A percentile compares a stretch with the other conserved stretches of the same genome.
Conservation (phyloP, 1,139 yeast genomes). For the Williopsis jadinii region DNA sequence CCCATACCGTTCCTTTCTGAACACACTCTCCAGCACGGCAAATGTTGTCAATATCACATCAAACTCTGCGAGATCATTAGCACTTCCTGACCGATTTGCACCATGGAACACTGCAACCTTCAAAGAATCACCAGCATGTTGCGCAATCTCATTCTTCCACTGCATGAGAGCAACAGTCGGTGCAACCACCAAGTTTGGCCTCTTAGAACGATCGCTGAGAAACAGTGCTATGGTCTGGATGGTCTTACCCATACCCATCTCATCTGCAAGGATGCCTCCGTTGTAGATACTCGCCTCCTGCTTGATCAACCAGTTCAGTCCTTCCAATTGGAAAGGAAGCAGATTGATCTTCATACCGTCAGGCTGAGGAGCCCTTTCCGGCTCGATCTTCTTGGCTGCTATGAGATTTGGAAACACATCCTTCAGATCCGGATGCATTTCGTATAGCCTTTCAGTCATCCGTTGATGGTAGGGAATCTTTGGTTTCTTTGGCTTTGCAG, state of each 20-base stretch:
- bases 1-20: conserved; percentile 76
- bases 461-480: conserved; percentile 64
- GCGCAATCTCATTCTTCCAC: conserved; percentile 90
- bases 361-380: conserved; percentile 70
- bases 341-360: conserved; percentile 64
- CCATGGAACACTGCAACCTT: conserved; percentile 79
- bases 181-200: conserved; percentile 86
- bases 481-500: conserved; percentile 35
- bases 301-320: conserved; percentile 76
- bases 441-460: conserved; percentile 57
- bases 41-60: conserved; percentile 90
- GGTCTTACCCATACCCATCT: conserved; percentile 99
- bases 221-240: conserved; percentile 88
- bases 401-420: conserved; percentile 65
- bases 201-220: conserved; percentile 55
- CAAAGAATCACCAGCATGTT: conserved; percentile 67
- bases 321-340: conserved; percentile 90
- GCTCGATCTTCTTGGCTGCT: conserved; percentile 39
- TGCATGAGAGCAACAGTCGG: conserved; percentile 98
- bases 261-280: conserved; percentile 97
- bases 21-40: conserved; percentile 84
- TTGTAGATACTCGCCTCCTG: conserved; percentile 76
- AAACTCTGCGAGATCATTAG: conserved; percentile 49
- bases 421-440: conserved; percentile 69
- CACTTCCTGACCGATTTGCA: conserved; percentile 55